Evolutionary conservation across 331 rosid genomes (phyloP).

Genomic region (Rosa hybrid): DNA sequence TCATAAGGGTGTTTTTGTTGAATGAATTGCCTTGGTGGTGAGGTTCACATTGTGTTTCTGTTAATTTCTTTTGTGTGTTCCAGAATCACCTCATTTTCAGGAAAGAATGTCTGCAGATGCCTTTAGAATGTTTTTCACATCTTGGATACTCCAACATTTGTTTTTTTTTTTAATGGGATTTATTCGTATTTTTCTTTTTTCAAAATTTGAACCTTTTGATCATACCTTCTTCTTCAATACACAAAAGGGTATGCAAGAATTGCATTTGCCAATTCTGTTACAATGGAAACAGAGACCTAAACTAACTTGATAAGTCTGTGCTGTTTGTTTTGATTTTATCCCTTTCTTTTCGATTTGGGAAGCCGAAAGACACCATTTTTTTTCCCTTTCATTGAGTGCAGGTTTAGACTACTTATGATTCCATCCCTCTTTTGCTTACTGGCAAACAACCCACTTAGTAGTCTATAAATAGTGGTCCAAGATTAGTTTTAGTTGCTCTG

Average conservation of each 20-base stretch:
- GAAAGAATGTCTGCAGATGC: slow-evolving; percentile 38
- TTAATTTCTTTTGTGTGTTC: slow-evolving; percentile 8
- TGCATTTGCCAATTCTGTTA: slow-evolving; percentile 25
- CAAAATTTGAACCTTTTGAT: slow-evolving; percentile 16
- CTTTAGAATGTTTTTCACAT: slow-evolving; percentile 32
- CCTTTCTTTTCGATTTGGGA: slow-evolving; percentile 71
- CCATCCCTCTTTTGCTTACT: slow-evolving; percentile 29
- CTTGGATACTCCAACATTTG: slow-evolving; percentile 39
- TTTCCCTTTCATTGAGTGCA: slow-evolving; percentile 39
- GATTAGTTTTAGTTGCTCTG: slow-evolving; percentile 33
- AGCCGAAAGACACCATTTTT: slow-evolving; percentile 62
- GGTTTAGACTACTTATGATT: slow-evolving; percentile 47
- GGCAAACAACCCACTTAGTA: slow-evolving; percentile 42
- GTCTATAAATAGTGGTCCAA: slow-evolving; percentile 60
- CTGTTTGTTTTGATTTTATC: slow-evolving; percentile 61
- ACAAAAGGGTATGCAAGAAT: slow-evolving; percentile 28
- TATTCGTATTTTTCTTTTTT: slow-evolving; percentile 11
- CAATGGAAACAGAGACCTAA: slow-evolving; percentile 23
- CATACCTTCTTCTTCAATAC: slow-evolving; percentile 20
- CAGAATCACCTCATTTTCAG: slow-evolving; percentile 43
- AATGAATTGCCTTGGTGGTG: background rate
- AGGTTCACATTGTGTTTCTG: slow-evolving; percentile 23
- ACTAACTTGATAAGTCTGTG: background rate
- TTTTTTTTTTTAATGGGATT: slow-evolving; percentile 16
- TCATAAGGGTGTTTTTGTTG: slow-evolving; percentile 12